Evolutionary conservation across 768 basidiomycete genomes (phyloP).

Genomic region (Panus rudis): DNA sequence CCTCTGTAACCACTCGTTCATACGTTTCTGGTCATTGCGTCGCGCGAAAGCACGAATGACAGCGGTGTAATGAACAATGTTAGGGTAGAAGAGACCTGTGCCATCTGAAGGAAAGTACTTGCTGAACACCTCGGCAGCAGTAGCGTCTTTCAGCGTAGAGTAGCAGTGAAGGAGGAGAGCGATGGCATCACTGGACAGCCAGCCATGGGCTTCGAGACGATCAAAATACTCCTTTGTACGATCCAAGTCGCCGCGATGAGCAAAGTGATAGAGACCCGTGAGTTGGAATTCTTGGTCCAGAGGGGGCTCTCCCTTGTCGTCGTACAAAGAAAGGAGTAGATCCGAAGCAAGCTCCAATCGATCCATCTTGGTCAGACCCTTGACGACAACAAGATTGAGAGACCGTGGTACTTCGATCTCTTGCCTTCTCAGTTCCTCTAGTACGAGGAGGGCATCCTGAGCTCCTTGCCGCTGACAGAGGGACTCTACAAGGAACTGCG

Average conservation of each 20-base stretch:
- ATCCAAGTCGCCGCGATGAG: conserved; percentile 43
- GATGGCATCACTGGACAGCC: conserved; percentile 24
- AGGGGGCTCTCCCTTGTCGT: conserved; percentile 8
- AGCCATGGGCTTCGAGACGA: conserved; percentile 24
- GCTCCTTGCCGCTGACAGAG: conserved; percentile 27
- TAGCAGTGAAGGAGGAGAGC: conserved; percentile 50
- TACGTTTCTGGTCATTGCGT: conserved; percentile 37
- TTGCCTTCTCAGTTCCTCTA: conserved; percentile 33
- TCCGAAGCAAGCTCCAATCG: conserved; percentile 36
- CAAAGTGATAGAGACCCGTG: conserved; percentile 45
- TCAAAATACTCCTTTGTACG: conserved; percentile 39
- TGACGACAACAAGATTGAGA: conserved; percentile 31
- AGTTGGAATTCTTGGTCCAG: conserved; percentile 24
- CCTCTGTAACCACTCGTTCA: conserved; percentile 47
- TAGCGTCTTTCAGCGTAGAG: conserved; percentile 37
- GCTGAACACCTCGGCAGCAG: conserved; percentile 45
- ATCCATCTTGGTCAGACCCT: conserved; percentile 34
- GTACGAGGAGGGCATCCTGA: conserved; percentile 33
- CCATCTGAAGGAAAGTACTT: conserved; percentile 36
- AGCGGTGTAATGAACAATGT: conserved; percentile 44
- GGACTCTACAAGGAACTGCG: conserved; percentile 35
- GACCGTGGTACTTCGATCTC: conserved; percentile 22
- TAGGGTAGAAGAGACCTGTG: conserved; percentile 33
- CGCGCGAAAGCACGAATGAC: conserved; percentile 50
- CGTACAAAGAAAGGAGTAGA: conserved; percentile 30